Base-by-base conservation (phyloP, 2,329 filamentous ascomycete genomes). In the Acrodontium crateriforme region DNA sequence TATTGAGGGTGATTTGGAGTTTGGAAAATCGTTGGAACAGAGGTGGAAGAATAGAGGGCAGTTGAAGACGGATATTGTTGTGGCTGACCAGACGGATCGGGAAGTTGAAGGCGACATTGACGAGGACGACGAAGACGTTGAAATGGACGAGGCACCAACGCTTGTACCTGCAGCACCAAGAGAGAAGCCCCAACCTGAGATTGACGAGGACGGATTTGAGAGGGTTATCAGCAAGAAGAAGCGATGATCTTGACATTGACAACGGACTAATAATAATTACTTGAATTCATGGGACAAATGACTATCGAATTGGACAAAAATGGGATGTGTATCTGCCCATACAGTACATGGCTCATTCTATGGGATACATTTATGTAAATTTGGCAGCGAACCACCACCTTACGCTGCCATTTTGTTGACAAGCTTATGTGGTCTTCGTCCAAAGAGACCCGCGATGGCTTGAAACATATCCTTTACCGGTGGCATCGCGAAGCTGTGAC, bases 401-500 rank as follows among this genome's bases (percentile, higher is more conserved):
- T n/a, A n/a, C n/a, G n/a, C n/a, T n/a, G n/a, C n/a, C n/a, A n/a
- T n/a, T n/a, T n/a, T n/a, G n/a, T n/a, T n/a, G n/a, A n/a, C n/a
- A n/a, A n/a, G n/a, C n/a, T n/a, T n/a, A n/a, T n/a, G n/a, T n/a
- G n/a, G n/a, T n/a, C 70, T 75, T 35, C 67, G 59, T 2, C 69
- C 66, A 48, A 78, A 72, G 37, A 81, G 47, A 4, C 61, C 69
- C 9, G 77, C 68, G 20, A 87, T 74, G 51, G 74, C 71, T 51
- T 77, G 73, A 47, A 85, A 84, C 58, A 82, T 67, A 37, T 83
- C 78, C 51, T 78, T 72, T 13, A 85, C 69, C 8, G 77, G 71
- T 13, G 76, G 74, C 44, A 78, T 66, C 1, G 76, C 74, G 46
- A 78, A 78, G 3, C 74, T 68, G 2, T 75, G 72, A 2, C 71